Base-by-base conservation (phyloP, 208 protist species). In the Leishmania tarentolae region DNA sequence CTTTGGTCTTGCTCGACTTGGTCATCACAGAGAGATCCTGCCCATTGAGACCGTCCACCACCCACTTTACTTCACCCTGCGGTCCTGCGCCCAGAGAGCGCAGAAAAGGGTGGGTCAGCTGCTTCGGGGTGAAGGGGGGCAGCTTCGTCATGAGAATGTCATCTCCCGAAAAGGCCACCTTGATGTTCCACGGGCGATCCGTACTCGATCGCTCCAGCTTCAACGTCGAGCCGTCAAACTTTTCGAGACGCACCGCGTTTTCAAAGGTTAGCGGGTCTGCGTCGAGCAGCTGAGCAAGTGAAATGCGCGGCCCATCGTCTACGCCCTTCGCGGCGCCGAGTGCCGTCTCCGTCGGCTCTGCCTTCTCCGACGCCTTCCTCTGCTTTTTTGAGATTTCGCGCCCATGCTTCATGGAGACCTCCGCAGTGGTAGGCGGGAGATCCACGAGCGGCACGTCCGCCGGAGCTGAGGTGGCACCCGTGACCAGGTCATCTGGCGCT, bases 21-120 rank as follows among this genome's bases (percentile, higher is more conserved):
- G 7, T 81, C 46, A 87, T 81, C 17, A 78, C 53, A 19, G 78
- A 85, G 46, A 92, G 75, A 74, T 92, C 91, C 70, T 88, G 87
- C 9, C 91, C 91, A 65, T 94, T 94, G 42, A 94, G 84, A 17
- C 69, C 75, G 35, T 94, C 91, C 72, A 94, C 87, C 37, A 80
- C 63, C 86, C 90, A 94, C 42, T 81, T 85, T 47, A 92, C 84
- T 24, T 84, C 53, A 6, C 91, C 91, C 40, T 84, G 59, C 13
- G 63, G 66, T 59, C 83, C 78, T 4, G 85, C 82, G 53, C 83
- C 78, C 40, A 94, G 85, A 19, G 81, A 75, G n/a, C 86, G 85
- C n/a, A 86, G 56, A 70, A 88, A 91, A 9, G 88, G 91, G 78
- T 92, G 90, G 21, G 63, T 71, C 52, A 47, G 53, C 65, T 69